phyloP scores from a whole-genome alignment of 169 alveolate genomes.

The Plasmodium blacklocki region DNA sequence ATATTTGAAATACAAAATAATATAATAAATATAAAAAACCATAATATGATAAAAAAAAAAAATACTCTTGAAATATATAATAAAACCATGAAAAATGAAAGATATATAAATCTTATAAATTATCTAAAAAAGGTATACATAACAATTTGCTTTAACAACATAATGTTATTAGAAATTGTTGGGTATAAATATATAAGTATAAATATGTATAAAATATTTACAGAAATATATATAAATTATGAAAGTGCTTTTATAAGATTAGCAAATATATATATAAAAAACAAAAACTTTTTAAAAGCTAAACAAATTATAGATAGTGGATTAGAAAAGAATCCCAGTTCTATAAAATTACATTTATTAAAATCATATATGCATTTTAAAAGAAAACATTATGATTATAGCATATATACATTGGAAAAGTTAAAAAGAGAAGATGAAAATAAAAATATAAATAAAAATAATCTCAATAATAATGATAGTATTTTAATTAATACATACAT shows the following conservation, averaged over 20 bases:
- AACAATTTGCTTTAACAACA: constrained; percentile 32
- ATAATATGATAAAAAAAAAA: background rate
- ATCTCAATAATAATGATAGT: background rate
- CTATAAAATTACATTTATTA: constrained; percentile 28
- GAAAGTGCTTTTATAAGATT: constrained; percentile 56
- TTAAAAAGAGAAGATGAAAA: constrained; percentile 20
- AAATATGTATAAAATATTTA: constrained; percentile 41
- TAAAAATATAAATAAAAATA: background rate
- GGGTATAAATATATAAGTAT: constrained; percentile 37
- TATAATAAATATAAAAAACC: background rate
- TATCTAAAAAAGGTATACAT: constrained; percentile 57
- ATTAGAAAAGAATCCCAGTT: constrained; percentile 10
- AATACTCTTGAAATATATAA: constrained; percentile 7
- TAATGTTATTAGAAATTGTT: constrained; percentile 25
- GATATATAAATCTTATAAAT: constrained; percentile 46
- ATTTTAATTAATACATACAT: constrained; percentile 37
- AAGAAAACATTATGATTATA: constrained; percentile 61
- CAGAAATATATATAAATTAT: constrained; percentile 40
- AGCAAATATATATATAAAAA: constrained; percentile 49
- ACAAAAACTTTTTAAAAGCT: constrained; percentile 39
- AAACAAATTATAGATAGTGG: constrained; percentile 59
- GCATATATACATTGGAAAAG: constrained; percentile 38
- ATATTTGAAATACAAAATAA: background rate
- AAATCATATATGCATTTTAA: constrained; percentile 37
- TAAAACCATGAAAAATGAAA: constrained; percentile 21